These are phyloP conservation scores for Pichia norvegensis DNA, from an alignment of 1,139 yeast species.

Conservation along the genomic window DNA sequence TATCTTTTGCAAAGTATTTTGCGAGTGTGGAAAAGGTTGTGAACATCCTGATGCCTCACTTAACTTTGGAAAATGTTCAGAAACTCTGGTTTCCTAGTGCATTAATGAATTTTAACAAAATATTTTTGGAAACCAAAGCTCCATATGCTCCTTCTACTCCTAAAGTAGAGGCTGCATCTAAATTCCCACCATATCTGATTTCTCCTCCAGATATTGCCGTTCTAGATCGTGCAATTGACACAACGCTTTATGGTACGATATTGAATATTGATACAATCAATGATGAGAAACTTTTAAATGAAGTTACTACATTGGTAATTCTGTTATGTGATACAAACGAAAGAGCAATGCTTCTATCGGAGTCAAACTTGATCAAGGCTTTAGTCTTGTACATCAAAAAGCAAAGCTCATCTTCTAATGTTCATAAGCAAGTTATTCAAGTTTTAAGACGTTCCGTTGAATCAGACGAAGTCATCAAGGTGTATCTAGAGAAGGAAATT, in stretches of 20 bases:
- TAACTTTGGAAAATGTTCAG: slow-evolving; percentile 34
- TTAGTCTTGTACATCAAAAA: slow-evolving; percentile 26
- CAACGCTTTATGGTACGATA: slow-evolving; percentile 37
- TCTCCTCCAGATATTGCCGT: slow-evolving; percentile 26
- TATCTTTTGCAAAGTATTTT: slow-evolving; percentile 28
- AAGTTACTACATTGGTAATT: slow-evolving; percentile 45
- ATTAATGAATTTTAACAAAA: slow-evolving; percentile 41
- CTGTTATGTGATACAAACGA: slow-evolving; percentile 42
- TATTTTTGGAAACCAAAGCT: slow-evolving; percentile 38
- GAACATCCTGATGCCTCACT: slow-evolving; percentile 31
- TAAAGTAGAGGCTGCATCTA: slow-evolving; percentile 16
- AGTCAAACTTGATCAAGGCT: slow-evolving; percentile 33
- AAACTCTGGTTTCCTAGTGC: slow-evolving; percentile 46
- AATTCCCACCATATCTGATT: slow-evolving; percentile 11
- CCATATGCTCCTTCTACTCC: slow-evolving; percentile 31
- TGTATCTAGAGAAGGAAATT: slow-evolving; percentile 44
- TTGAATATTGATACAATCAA: slow-evolving; percentile 34
- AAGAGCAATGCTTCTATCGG: slow-evolving; percentile 35
- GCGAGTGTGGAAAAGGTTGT: slow-evolving; percentile 32
- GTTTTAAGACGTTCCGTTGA: slow-evolving; percentile 69
- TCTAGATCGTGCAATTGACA: slow-evolving; percentile 30
- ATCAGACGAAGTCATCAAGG: slow-evolving; percentile 41
- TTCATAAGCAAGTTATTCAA: slow-evolving; percentile 34
- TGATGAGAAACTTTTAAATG: slow-evolving; percentile 41
- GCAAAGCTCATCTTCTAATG: slow-evolving; percentile 25